Conservation (phyloP, 495 filamentous ascomycete species). For the Penicillium paxilli region DNA sequence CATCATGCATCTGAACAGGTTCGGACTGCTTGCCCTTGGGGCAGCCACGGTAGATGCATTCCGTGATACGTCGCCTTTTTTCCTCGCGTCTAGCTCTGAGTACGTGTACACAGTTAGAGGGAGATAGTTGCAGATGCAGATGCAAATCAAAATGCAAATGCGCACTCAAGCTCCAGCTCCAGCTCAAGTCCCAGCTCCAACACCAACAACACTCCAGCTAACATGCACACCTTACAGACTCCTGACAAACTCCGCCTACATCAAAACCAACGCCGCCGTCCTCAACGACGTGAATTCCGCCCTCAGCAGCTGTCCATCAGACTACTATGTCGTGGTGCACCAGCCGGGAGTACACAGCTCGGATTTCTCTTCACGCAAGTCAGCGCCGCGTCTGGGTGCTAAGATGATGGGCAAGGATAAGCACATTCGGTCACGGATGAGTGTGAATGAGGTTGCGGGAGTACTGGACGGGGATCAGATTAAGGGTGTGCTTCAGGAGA, state of each 20-base stretch:
- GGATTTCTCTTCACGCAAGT: constrained; percentile 56
- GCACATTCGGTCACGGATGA: constrained; percentile 47
- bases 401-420: constrained; percentile 51
- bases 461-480: constrained; percentile 57
- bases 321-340: constrained; percentile 76
- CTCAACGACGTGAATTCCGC: constrained; percentile 25
- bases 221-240: constrained; percentile 38
- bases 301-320: constrained; percentile 68
- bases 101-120: constrained; percentile 56
- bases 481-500: constrained; percentile 47
- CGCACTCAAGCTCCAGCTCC: too few species aligned
- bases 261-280: constrained; percentile 44
- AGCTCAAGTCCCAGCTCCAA: constrained; percentile 4
- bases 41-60: constrained; percentile 66
- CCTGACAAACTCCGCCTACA: constrained; percentile 42
- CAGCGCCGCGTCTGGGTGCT: constrained; percentile 61
- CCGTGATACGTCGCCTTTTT: constrained; percentile 81
- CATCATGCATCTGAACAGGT: constrained; percentile 61
- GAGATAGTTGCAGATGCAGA: too few species aligned
- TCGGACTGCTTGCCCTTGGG: constrained; percentile 62
- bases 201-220: constrained; percentile 27
- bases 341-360: constrained; percentile 74
- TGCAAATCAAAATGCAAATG: too few species aligned
- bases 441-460: constrained; percentile 64
- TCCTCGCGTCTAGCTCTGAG: constrained; percentile 79